Percentiles rank a stretch among this genome's conserved stretches.
These are phyloP conservation scores for Aspergillus glaucus DNA, from an alignment of 2,329 filamentous ascomycete genomes.

Conservation along the genomic window DNA sequence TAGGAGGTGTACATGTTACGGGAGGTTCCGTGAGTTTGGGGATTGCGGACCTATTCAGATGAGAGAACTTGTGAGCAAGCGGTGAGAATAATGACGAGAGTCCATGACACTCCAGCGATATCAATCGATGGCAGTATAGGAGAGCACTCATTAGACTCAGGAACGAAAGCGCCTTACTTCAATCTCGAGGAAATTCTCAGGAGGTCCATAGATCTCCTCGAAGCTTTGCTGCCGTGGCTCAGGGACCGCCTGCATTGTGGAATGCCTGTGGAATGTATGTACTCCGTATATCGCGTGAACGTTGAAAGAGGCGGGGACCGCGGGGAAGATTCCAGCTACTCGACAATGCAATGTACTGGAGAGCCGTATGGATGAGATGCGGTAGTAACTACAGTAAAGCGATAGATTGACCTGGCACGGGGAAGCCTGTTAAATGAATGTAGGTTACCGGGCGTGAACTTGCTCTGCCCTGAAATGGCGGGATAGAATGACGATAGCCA, in stretches of 20 bases:
- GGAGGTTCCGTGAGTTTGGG: slow-evolving; percentile 88
- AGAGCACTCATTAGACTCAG: neutral
- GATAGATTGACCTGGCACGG: neutral
- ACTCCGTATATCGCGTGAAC: neutral
- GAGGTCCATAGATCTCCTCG: slow-evolving; percentile 97
- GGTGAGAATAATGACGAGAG: too few relatives aligned
- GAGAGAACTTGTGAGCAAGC: neutral
- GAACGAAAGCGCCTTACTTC: slow-evolving; percentile 55
- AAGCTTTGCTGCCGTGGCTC: slow-evolving; percentile 83
- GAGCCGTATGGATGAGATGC: neutral
- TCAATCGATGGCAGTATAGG: neutral
- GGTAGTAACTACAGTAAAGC: neutral
- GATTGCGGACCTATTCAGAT: slow-evolving; percentile 69
- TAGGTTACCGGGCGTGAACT: neutral
- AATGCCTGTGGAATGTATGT: slow-evolving; percentile 4
- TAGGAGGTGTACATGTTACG: slow-evolving; percentile 98
- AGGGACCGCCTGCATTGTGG: slow-evolving; percentile 56
- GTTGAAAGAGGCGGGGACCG: slow-evolving; percentile 1
- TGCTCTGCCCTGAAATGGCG: neutral
- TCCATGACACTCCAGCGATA: neutral
- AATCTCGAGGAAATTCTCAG: slow-evolving; percentile 98
- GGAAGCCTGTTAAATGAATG: neutral
- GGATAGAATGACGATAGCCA: neutral
- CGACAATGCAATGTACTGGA: neutral
- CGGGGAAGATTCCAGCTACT: slow-evolving; percentile 5